phyloP scores from a whole-genome alignment of 306 rosid genomes.

The Prunus fruticosa region DNA sequence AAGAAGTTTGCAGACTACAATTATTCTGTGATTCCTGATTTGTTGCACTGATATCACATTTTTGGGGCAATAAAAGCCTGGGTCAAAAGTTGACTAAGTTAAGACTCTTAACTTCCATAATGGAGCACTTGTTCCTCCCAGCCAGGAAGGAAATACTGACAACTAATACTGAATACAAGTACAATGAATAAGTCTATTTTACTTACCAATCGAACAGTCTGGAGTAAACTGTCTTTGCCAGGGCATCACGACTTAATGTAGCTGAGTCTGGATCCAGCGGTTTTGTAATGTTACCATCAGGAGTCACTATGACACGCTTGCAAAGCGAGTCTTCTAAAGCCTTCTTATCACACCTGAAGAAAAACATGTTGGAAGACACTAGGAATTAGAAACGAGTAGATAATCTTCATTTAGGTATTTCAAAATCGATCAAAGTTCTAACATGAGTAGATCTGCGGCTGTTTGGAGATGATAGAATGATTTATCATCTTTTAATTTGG shows the following conservation, averaged over 20 bases:
- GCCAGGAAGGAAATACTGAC: slow-evolving; percentile 5
- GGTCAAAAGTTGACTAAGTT: not conserved
- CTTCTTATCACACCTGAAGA: slow-evolving; percentile 65
- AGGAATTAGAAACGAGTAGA: slow-evolving; percentile 3
- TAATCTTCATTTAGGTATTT: not conserved
- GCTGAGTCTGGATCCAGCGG: slow-evolving; percentile 68
- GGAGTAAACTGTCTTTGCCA: slow-evolving; percentile 79
- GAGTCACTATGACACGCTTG: slow-evolving; percentile 88
- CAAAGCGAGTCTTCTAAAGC: slow-evolving; percentile 76
- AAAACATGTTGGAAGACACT: slow-evolving; percentile 22
- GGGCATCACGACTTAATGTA: slow-evolving; percentile 75
- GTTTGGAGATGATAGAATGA: slow-evolving; percentile 65
- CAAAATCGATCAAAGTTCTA: slow-evolving; percentile 26
- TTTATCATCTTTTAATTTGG: slow-evolving; percentile 73
- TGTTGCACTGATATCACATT: not conserved
- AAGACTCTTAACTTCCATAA: not conserved
- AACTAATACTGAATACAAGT: not conserved
- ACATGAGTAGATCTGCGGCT: slow-evolving; percentile 75
- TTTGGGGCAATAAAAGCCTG: not conserved
- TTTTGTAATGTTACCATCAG: slow-evolving; percentile 82
- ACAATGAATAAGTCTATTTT: slow-evolving; percentile 1
- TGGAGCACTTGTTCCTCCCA: not conserved
- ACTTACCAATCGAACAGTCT: slow-evolving; percentile 77
- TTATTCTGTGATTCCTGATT: not conserved
- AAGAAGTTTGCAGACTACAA: not conserved